Conservation (phyloP, 75 land plant species). For the Sequoia sempervirens region DNA sequence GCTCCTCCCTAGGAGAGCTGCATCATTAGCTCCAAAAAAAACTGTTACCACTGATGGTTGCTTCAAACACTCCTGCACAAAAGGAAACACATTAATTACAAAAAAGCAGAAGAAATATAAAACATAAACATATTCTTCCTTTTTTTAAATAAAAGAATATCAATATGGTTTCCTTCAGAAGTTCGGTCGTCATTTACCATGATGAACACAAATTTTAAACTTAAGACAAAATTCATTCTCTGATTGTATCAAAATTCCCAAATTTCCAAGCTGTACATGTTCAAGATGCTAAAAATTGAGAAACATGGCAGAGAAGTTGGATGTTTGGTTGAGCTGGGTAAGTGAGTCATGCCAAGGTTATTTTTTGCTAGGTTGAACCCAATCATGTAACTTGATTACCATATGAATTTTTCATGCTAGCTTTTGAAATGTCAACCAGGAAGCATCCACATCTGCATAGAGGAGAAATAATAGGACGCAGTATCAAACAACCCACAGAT, state of each 20-base stretch:
- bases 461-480: neutral
- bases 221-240: neutral
- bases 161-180: neutral
- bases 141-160: neutral
- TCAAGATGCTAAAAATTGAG: neutral
- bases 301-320: neutral
- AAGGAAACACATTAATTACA: neutral
- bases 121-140: neutral
- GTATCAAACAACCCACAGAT: neutral
- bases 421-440: neutral
- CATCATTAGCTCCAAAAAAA: constrained; percentile 94
- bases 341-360: neutral
- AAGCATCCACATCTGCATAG: neutral
- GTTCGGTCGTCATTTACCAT: neutral
- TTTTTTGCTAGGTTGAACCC: neutral
- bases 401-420: neutral
- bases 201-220: neutral
- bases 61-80: constrained; percentile 22
- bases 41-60: constrained; percentile 54
- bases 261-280: neutral
- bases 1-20: constrained; percentile 59
- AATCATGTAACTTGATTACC: neutral
- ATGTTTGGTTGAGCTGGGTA: neutral
- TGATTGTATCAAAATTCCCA: neutral
- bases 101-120: neutral